Percentiles rank a stretch among this genome's conserved stretches.
Evolutionary conservation across 2,329 filamentous ascomycete genomes (phyloP).

Genomic region (Dothideomycetes sp.): DNA sequence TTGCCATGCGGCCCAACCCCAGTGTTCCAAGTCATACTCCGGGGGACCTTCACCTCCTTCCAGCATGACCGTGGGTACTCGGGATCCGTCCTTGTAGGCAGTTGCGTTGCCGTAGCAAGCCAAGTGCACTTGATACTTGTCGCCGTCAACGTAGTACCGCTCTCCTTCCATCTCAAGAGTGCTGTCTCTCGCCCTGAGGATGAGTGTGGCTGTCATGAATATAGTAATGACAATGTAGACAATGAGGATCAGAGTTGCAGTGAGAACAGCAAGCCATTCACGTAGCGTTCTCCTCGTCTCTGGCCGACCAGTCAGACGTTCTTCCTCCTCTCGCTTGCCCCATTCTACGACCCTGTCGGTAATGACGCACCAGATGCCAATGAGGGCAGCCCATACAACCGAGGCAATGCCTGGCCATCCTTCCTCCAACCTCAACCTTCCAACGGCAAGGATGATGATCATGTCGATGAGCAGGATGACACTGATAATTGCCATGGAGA

Average conservation of each 20-base stretch:
- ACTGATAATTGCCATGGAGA: conserved; percentile 59
- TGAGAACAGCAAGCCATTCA: conserved; percentile 74
- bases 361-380: conserved; percentile 66
- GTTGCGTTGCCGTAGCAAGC: conserved; percentile 66
- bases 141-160: conserved; percentile 67
- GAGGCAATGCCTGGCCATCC: conserved; percentile 84
- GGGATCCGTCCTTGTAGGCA: conserved; percentile 42
- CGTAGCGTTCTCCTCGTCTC: conserved; percentile 72
- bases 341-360: conserved; percentile 77
- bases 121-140: conserved; percentile 79
- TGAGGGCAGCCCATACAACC: conserved; percentile 70
- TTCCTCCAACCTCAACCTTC: conserved; percentile 68
- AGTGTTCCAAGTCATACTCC: conserved; percentile 67
- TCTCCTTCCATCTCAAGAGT: conserved; percentile 63
- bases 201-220: conserved; percentile 68
- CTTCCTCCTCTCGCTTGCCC: conserved; percentile 88
- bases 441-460: conserved; percentile 67
- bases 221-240: conserved; percentile 58
- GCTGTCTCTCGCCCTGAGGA: conserved; percentile 70
- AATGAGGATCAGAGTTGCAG: conserved; percentile 60
- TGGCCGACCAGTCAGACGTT: conserved; percentile 77
- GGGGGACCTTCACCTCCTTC: conserved; percentile 74
- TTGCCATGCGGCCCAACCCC: conserved; percentile 62
- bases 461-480: conserved; percentile 60
- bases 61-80: conserved; percentile 68